phyloP scores from a whole-genome alignment of 768 basidiomycete species.

The Suillus alpinus region DNA sequence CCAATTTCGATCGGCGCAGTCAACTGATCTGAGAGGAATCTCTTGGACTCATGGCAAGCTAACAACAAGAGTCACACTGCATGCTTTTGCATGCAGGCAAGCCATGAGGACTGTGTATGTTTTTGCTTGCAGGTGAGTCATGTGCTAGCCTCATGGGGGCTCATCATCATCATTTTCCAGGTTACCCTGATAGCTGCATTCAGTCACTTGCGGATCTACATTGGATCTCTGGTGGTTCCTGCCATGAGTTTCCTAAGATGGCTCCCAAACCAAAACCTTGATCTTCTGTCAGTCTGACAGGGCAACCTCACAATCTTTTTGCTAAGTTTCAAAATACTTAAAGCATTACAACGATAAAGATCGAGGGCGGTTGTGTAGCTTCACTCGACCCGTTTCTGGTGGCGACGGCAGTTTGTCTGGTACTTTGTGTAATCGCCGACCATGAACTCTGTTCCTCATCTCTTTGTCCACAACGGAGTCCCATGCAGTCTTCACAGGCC shows the following conservation, averaged over 20 bases:
- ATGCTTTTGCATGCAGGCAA: background rate
- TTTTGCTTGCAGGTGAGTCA: background rate
- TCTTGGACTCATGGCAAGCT: background rate
- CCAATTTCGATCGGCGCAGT: background rate
- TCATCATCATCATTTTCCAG: background rate
- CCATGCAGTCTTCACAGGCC: constrained; percentile 57
- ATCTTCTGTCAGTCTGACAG: background rate
- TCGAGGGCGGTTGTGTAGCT: constrained; percentile 20
- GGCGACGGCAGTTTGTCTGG: background rate
- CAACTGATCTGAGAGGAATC: background rate
- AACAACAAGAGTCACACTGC: background rate
- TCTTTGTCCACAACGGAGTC: constrained; percentile 37
- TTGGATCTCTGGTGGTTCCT: background rate
- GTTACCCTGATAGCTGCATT: background rate
- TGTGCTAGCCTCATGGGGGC: constrained; percentile 1
- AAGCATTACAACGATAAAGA: constrained; percentile 21
- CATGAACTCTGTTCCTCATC: background rate
- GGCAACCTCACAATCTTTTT: background rate
- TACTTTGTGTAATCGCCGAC: background rate
- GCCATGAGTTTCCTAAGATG: background rate
- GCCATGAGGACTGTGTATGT: background rate
- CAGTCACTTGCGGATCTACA: background rate
- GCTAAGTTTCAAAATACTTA: background rate
- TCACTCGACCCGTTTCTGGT: background rate
- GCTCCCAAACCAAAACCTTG: background rate